Conservation (phyloP, 2,329 filamentous ascomycete genomes). For the Fusarium armeniacum region DNA sequence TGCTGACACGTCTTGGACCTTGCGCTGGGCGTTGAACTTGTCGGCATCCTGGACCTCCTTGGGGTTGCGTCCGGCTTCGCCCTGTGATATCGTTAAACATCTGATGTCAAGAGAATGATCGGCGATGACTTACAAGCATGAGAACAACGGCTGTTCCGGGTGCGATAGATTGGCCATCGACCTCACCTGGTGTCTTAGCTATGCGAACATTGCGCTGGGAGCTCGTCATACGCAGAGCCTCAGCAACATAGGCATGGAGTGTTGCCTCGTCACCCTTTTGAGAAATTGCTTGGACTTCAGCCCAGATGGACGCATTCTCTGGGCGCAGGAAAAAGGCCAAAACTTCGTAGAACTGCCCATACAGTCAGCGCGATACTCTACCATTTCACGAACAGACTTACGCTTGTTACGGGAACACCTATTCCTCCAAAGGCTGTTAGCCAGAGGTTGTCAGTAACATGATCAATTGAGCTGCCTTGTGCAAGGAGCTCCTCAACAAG, state of each 20-base stretch:
- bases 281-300: slow-evolving; percentile 58
- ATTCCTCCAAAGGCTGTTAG: slow-evolving; percentile 58
- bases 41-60: slow-evolving; percentile 55
- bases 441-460: slow-evolving; percentile 56
- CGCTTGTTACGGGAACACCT: slow-evolving; percentile 57
- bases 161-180: slow-evolving; percentile 58
- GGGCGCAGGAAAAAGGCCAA: slow-evolving; percentile 59
- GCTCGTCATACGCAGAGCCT: slow-evolving; percentile 59
- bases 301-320: slow-evolving; percentile 59
- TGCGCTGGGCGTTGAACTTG: slow-evolving; percentile 60
- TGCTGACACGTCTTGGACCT: slow-evolving; percentile 57
- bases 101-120: accelerated
- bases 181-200: slow-evolving; percentile 51
- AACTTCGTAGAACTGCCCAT: slow-evolving; percentile 60
- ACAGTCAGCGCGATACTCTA: neutral
- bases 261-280: slow-evolving; percentile 54
- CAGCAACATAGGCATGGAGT: slow-evolving; percentile 57
- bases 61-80: slow-evolving; percentile 57
- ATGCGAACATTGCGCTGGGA: slow-evolving; percentile 57
- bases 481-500: slow-evolving; percentile 56
- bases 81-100: slow-evolving; percentile 50
- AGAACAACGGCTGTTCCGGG: slow-evolving; percentile 59
- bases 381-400: slow-evolving; percentile 40
- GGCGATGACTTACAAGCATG: slow-evolving; percentile 54
- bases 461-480: slow-evolving; percentile 53